Percentiles rank a stretch among this genome's conserved stretches.
Conservation (phyloP, 1,139 yeast species). For the Groenewaldozyma sp. region DNA sequence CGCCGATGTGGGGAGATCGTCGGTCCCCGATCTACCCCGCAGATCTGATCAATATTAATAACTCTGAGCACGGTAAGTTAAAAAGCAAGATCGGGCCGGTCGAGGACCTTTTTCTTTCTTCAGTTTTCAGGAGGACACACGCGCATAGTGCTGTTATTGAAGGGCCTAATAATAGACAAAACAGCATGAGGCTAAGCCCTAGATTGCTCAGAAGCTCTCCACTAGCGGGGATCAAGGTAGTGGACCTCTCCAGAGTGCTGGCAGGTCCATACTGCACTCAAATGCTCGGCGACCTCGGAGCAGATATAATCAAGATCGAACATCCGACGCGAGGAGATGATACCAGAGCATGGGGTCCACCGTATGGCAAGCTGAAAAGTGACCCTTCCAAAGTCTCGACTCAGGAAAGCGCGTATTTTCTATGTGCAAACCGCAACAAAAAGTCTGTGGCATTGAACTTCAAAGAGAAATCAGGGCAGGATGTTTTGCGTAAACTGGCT, state of each 20-base stretch:
- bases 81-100: too few species aligned
- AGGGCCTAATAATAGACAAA: not conserved
- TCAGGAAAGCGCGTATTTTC: conserved; percentile 34
- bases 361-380: conserved; percentile 24
- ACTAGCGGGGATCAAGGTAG: conserved; percentile 29
- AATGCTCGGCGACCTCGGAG: conserved; percentile 36
- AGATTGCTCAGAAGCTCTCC: conserved; percentile 7
- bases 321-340: conserved; percentile 38
- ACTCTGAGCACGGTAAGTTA: too few species aligned
- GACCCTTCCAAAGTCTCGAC: conserved; percentile 10
- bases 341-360: conserved; percentile 39
- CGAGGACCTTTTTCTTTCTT: too few species aligned
- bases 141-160: not conserved
- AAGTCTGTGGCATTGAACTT: conserved; percentile 33
- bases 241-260: conserved; percentile 35
- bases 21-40: too few species aligned
- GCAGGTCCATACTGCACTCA: conserved; percentile 39
- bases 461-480: conserved; percentile 28
- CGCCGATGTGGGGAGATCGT: too few species aligned
- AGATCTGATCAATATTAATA: too few species aligned
- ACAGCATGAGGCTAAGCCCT: not conserved
- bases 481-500: conserved; percentile 26
- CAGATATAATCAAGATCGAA: conserved; percentile 35
- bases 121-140: not conserved
- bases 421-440: conserved; percentile 34